Evolutionary conservation across 176 grass and related monocot genomes (phyloP), one percentile per base, ranked within the genome.

Genomic region (Rhynchospora breviuscula): DNA sequence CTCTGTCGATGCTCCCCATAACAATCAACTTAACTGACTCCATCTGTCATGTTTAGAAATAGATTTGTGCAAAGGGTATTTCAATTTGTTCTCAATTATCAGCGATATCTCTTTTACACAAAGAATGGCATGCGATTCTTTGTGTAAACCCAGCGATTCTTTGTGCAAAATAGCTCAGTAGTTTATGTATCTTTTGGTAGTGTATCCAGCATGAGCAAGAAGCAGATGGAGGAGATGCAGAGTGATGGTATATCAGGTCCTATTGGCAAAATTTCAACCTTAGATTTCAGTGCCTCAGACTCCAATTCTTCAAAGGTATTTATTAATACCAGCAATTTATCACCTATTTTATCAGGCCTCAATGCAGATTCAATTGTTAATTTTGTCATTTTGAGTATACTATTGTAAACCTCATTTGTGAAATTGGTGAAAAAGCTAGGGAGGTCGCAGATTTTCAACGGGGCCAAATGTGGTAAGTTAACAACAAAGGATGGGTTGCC

Each of bases 131-230:
- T n/a, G n/a, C n/a, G n/a, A n/a, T n/a, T n/a, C n/a, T n/a, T n/a
- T n/a, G n/a, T n/a, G n/a, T n/a, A n/a, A n/a, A n/a, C n/a, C n/a
- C n/a, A n/a, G n/a, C n/a, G n/a, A n/a, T n/a, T n/a, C n/a, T n/a
- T n/a, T n/a, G n/a, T n/a, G 57, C 43, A 75, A 1, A n/a, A 83
- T 1, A n/a, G 61, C 10, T 92, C 90, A 26, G 88, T 95, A 51
- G 88, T 94, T 86, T 95, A 87, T 75, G 72, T 88, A 15, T 91
- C 88, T 3, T 92, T 92, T 40, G 86, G 93, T 1, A 92, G 86
- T 59, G 5, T 89, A 18, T 17, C 80, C 2, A 44, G 31, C 1
- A 1, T 85, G 51, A 85, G 26, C 62, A 81, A 61, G 49, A 54
- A 12, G 29, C 90, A 89, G 63, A 9, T 70, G 1, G 84, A 84